Conservation (phyloP, 306 rosid species). For the Castanea crenata region DNA sequence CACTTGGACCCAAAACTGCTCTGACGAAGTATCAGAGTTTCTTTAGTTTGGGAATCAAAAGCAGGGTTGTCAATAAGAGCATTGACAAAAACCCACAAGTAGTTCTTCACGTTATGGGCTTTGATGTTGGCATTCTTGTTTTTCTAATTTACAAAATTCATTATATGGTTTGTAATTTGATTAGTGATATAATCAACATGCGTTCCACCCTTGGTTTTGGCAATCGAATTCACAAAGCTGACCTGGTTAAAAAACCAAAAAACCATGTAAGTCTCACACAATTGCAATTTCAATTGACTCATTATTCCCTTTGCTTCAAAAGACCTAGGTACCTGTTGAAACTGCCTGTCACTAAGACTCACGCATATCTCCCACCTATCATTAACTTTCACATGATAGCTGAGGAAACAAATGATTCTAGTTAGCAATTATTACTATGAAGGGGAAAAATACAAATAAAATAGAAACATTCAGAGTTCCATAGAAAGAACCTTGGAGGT, state of each 20-base stretch:
- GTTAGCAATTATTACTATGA: conserved; percentile 6
- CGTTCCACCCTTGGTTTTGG: conserved; percentile 93
- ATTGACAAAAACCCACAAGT: conserved; percentile 94
- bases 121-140: conserved; percentile 91
- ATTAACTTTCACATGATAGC: conserved; percentile 63
- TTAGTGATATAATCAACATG: conserved; percentile 80
- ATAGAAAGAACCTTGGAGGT: conserved; percentile 56
- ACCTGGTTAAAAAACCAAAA: conserved; percentile 43
- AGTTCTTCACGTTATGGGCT: conserved; percentile 86
- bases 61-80: conserved; percentile 95
- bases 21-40: conserved; percentile 72
- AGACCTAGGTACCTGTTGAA: conserved; percentile 67
- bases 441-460: not conserved
- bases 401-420: conserved; percentile 15
- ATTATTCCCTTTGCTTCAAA: conserved; percentile 6
- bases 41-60: conserved; percentile 95
- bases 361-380: conserved; percentile 92
- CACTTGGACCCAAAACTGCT: conserved; percentile 85
- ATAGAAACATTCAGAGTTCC: not conserved
- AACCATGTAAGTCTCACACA: not conserved
- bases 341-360: conserved; percentile 88
- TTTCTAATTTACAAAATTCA: conserved; percentile 79
- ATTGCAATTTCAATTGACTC: not conserved
- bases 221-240: conserved; percentile 81
- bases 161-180: conserved; percentile 74